These are phyloP conservation scores for Kwoniella shivajii DNA, from an alignment of 1,284 basidiomycete species.

Conservation along the genomic window DNA sequence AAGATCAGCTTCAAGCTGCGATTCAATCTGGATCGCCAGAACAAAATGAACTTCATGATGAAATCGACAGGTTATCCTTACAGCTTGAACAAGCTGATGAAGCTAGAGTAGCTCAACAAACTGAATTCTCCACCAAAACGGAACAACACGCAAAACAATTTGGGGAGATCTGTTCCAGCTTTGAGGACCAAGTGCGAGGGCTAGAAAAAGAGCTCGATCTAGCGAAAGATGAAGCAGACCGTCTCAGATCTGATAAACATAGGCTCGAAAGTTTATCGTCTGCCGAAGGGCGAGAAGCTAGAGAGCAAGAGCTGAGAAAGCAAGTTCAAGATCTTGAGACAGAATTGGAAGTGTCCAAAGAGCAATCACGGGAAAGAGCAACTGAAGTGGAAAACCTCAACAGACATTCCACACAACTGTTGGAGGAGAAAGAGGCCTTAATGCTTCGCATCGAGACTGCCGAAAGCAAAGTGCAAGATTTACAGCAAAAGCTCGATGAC, in stretches of 20 bases:
- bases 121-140: slow-evolving; percentile 43
- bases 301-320: slow-evolving; percentile 19
- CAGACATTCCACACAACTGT: slow-evolving; percentile 1
- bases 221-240: slow-evolving; percentile 15
- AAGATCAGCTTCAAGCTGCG: slow-evolving; percentile 17
- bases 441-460: slow-evolving; percentile 3
- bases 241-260: slow-evolving; percentile 11
- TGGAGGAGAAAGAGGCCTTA: slow-evolving; percentile 16
- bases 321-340: slow-evolving; percentile 20
- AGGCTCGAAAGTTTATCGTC: slow-evolving; percentile 10
- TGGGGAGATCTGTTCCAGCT: slow-evolving; percentile 42
- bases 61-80: slow-evolving; percentile 16
- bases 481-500: slow-evolving; percentile 12
- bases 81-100: slow-evolving; percentile 34
- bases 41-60: neutral
- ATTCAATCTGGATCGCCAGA: neutral
- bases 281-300: neutral
- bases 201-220: slow-evolving; percentile 28
- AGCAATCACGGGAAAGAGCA: slow-evolving; percentile 1
- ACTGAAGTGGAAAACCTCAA: slow-evolving; percentile 17
- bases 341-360: slow-evolving; percentile 14
- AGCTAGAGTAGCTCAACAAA: slow-evolving; percentile 22
- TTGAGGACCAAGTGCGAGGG: slow-evolving; percentile 34
- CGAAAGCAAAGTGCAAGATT: slow-evolving; percentile 9
- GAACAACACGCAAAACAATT: slow-evolving; percentile 44